Percentiles rank a stretch among this genome's conserved stretches.
Conservation (phyloP, 2,329 filamentous ascomycete species). For the Aplosporella prunicola region DNA sequence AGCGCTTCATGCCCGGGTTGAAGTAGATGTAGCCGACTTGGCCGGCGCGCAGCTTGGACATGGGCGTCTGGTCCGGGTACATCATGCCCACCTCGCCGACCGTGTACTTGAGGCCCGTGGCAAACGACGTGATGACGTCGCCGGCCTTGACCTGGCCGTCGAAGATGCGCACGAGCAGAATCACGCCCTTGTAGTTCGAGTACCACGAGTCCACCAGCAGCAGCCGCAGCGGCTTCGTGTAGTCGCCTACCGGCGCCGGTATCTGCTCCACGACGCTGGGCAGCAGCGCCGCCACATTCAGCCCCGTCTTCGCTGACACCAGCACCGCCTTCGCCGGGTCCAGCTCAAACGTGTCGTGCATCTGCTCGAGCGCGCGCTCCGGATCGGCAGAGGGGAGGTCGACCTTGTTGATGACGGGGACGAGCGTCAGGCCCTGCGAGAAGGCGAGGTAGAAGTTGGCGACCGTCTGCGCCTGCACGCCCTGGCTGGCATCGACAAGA, state of each 20-base stretch:
- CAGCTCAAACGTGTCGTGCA: slow-evolving; percentile 78
- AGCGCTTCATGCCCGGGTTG: slow-evolving; percentile 96
- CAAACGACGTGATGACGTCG: slow-evolving; percentile 79
- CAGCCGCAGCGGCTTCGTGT: slow-evolving; percentile 64
- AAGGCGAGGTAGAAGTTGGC: slow-evolving; percentile 98
- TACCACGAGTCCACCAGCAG: slow-evolving; percentile 98
- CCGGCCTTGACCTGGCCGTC: slow-evolving; percentile 76
- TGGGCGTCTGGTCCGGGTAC: slow-evolving; percentile 78
- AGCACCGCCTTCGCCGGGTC: slow-evolving; percentile 63
- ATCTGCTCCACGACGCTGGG: slow-evolving; percentile 80
- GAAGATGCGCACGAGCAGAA: slow-evolving; percentile 83
- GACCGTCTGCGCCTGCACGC: slow-evolving; percentile 94
- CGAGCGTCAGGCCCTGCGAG: slow-evolving; percentile 72
- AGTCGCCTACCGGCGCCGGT: slow-evolving; percentile 68
- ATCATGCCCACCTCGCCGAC: slow-evolving; percentile 97
- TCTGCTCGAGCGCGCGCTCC: slow-evolving; percentile 75
- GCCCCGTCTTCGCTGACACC: slow-evolving; percentile 89
- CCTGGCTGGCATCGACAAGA: slow-evolving; percentile 91
- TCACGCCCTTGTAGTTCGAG: slow-evolving; percentile 87
- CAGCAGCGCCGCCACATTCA: slow-evolving; percentile 75
- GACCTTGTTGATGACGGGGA: slow-evolving; percentile 95
- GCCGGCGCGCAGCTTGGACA: slow-evolving; percentile 71
- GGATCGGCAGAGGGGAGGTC: slow-evolving; percentile 85
- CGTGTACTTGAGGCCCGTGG: slow-evolving; percentile 78
- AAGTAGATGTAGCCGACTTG: slow-evolving; percentile 97